These are phyloP conservation scores for Adansonia rubrostipa DNA, from an alignment of 441 rosid species.

Conservation along the genomic window DNA sequence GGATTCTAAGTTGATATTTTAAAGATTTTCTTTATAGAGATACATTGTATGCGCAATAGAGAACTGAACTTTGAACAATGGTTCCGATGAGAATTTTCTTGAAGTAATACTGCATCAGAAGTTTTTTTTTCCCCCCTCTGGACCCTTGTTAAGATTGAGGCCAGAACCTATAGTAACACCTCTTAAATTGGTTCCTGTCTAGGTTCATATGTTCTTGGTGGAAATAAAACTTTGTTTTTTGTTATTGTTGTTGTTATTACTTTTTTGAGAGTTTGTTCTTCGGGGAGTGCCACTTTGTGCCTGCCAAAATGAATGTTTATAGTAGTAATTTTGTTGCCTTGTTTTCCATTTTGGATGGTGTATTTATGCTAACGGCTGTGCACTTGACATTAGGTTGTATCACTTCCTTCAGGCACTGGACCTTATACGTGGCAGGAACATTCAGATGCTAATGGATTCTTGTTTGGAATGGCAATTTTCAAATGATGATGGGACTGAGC, in stretches of 20 bases:
- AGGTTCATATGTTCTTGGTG: neutral
- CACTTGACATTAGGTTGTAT: conserved; percentile 21
- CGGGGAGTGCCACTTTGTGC: neutral
- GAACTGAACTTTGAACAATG: neutral
- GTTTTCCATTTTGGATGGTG: neutral
- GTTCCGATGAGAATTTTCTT: neutral
- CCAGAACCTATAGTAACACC: conserved; percentile 6
- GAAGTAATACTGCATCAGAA: neutral
- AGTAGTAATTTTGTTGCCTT: neutral
- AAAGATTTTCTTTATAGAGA: neutral
- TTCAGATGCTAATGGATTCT: conserved; percentile 87
- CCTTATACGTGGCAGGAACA: conserved; percentile 84
- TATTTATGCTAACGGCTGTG: neutral
- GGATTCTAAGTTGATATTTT: conserved; percentile 4
- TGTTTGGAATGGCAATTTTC: conserved; percentile 90
- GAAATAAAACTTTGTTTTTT: neutral
- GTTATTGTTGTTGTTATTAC: neutral
- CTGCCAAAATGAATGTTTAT: neutral
- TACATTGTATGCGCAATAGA: neutral
- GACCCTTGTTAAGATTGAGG: neutral
- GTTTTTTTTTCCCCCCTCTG: neutral
- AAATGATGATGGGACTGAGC: conserved; percentile 80
- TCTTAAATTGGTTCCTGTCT: neutral
- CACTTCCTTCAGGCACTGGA: conserved; percentile 73
- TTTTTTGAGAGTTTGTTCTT: neutral